Percentiles rank a stretch among this genome's conserved stretches.
phyloP scores from a whole-genome alignment of 352 stramenopile species.

The Blastocystis sp. region DNA sequence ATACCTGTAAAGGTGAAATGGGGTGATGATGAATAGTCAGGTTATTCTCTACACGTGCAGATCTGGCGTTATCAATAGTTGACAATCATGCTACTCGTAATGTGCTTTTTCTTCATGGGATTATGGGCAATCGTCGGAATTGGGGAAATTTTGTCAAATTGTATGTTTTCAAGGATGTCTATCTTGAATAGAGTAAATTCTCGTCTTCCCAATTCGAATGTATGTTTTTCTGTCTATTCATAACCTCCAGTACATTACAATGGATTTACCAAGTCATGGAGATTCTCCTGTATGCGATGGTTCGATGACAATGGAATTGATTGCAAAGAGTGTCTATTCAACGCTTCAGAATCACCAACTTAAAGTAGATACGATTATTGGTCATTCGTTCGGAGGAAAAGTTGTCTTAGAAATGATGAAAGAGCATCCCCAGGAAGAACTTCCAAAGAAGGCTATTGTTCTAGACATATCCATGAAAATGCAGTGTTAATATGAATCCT shows the following conservation, averaged over 20 bases:
- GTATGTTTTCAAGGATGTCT: not conserved
- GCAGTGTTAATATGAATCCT: not conserved
- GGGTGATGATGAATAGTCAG: not conserved
- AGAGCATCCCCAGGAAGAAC: not conserved
- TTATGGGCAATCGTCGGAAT: slow-evolving; percentile 51
- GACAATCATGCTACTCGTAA: slow-evolving; percentile 12
- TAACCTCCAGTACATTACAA: slow-evolving; percentile 35
- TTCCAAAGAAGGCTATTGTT: slow-evolving; percentile 31
- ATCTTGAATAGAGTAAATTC: slow-evolving; percentile 12
- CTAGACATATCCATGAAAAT: slow-evolving; percentile 23
- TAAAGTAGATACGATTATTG: slow-evolving; percentile 34
- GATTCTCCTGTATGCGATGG: slow-evolving; percentile 18
- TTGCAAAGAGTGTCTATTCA: slow-evolving; percentile 22
- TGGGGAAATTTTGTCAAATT: slow-evolving; percentile 60
- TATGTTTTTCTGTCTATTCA: not conserved
- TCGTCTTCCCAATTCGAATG: slow-evolving; percentile 9
- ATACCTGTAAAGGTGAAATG: not conserved
- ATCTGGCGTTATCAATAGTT: not conserved
- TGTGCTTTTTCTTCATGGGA: slow-evolving; percentile 46
- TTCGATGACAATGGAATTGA: not conserved
- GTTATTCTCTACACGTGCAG: not conserved
- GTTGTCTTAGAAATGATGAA: slow-evolving; percentile 13
- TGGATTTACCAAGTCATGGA: slow-evolving; percentile 60
- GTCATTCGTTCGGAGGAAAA: slow-evolving; percentile 56
- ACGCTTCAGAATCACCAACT: slow-evolving; percentile 23